phyloP scores from a whole-genome alignment of 139 green algal genomes.

The Eudorina sp. region DNA sequence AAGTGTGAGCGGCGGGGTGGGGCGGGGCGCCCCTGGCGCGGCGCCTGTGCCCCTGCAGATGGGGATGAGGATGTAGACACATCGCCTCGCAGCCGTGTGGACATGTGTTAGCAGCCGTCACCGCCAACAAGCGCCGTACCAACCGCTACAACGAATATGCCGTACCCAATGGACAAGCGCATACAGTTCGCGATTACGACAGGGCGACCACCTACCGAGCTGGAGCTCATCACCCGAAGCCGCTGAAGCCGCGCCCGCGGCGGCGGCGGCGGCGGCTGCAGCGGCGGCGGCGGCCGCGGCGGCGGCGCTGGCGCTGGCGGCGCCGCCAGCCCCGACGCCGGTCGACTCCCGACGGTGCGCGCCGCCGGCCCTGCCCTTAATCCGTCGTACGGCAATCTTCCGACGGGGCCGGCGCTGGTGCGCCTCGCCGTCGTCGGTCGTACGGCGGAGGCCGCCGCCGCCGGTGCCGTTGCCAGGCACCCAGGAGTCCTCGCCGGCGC shows the following conservation, averaged over 20 bases:
- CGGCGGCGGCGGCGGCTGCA: neutral
- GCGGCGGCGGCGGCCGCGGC: neutral
- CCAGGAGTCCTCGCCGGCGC: neutral
- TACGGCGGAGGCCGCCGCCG: neutral
- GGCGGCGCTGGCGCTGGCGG: neutral
- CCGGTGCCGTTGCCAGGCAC: neutral
- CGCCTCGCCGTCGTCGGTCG: neutral
- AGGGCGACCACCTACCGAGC: too few relatives aligned
- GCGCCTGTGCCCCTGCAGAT: too few relatives aligned
- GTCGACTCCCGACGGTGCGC: neutral
- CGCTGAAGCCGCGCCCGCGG: neutral
- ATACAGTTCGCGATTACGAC: too few relatives aligned
- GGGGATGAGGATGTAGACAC: too few relatives aligned
- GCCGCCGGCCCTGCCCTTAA: neutral
- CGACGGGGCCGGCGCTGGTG: neutral
- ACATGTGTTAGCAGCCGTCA: too few relatives aligned
- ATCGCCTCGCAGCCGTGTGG: too few relatives aligned
- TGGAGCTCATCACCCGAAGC: constrained; percentile 3
- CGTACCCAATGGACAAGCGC: too few relatives aligned
- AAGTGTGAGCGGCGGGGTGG: too few relatives aligned
- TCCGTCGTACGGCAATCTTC: neutral
- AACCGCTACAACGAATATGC: too few relatives aligned
- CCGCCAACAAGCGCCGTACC: too few relatives aligned
- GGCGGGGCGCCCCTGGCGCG: too few relatives aligned
- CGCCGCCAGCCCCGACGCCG: neutral